Percentiles rank a stretch among this genome's conserved stretches.
Evolutionary conservation across 2,329 filamentous ascomycete genomes (phyloP).

Genomic region (Exophiala dermatitidis): DNA sequence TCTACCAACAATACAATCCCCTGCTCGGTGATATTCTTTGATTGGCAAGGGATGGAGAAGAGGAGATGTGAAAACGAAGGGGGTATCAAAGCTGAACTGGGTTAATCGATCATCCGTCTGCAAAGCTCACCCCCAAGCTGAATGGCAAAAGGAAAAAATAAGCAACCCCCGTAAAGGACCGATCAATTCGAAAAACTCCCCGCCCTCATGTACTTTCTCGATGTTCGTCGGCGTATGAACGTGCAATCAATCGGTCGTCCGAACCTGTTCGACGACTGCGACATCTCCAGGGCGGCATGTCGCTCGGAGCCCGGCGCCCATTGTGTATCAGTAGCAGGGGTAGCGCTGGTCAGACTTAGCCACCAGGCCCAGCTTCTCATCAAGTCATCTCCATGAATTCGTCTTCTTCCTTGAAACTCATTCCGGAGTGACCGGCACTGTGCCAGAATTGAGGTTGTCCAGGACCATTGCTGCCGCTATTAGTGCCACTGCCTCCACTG

Average conservation of each 20-base stretch:
- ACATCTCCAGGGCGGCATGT: neutral
- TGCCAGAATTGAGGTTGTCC: conserved; percentile 50
- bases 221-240: neutral
- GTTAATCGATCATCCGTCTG: conserved; percentile 2
- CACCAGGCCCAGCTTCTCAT: neutral
- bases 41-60: conserved; percentile 2
- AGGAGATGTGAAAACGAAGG: conserved; percentile 18
- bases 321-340: neutral
- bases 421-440: conserved; percentile 46
- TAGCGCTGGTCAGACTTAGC: too few relatives aligned
- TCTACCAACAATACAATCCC: conserved; percentile 17
- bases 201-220: conserved; percentile 11
- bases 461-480: conserved; percentile 35
- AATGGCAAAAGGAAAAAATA: conserved; percentile 1
- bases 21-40: neutral
- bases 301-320: neutral
- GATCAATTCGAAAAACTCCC: conserved; percentile 1
- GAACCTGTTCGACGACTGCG: neutral
- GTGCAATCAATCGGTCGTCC: neutral
- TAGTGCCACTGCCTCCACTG: conserved; percentile 61
- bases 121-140: conserved; percentile 2
- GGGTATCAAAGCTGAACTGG: conserved; percentile 16
- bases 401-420: conserved; percentile 89
- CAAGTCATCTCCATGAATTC: conserved; percentile 66
- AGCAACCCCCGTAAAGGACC: neutral